Conservation (phyloP, 1,139 yeast genomes). For the Debaryomyces robertsiae region DNA sequence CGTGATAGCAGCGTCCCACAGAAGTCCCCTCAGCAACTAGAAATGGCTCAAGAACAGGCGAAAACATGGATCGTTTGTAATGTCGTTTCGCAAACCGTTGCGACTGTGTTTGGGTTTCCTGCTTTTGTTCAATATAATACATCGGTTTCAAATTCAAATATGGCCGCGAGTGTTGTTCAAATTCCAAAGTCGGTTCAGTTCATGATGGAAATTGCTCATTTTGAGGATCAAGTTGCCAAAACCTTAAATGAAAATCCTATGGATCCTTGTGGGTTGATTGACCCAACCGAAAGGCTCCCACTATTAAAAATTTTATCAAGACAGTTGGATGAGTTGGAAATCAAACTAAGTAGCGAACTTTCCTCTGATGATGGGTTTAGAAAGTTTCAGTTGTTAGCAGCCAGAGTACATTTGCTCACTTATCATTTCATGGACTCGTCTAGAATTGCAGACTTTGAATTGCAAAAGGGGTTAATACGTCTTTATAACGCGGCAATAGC, state of each 20-base stretch:
- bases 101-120: slow-evolving; percentile 93
- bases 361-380: slow-evolving; percentile 61
- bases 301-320: slow-evolving; percentile 67
- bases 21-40: slow-evolving; percentile 30
- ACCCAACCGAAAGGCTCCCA: slow-evolving; percentile 71
- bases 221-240: slow-evolving; percentile 82
- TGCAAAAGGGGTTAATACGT: slow-evolving; percentile 72
- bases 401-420: slow-evolving; percentile 77
- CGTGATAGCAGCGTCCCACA: slow-evolving; percentile 12
- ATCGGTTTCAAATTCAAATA: slow-evolving; percentile 58
- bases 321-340: slow-evolving; percentile 76
- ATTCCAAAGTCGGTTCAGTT: slow-evolving; percentile 66
- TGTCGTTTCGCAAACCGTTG: slow-evolving; percentile 83
- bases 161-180: slow-evolving; percentile 40
- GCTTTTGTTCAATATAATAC: slow-evolving; percentile 86
- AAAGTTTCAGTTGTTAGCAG: slow-evolving; percentile 65
- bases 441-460: slow-evolving; percentile 57
- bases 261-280: slow-evolving; percentile 67
- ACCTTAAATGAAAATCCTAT: slow-evolving; percentile 73
- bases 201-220: slow-evolving; percentile 79
- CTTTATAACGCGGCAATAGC: slow-evolving; percentile 80
- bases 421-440: slow-evolving; percentile 77
- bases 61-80: slow-evolving; percentile 95
- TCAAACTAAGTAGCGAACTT: slow-evolving; percentile 39
- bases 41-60: slow-evolving; percentile 71